Evolutionary conservation across 2,329 filamentous ascomycete genomes (phyloP).

Genomic region (Pseudophaeomoniella oleicola): DNA sequence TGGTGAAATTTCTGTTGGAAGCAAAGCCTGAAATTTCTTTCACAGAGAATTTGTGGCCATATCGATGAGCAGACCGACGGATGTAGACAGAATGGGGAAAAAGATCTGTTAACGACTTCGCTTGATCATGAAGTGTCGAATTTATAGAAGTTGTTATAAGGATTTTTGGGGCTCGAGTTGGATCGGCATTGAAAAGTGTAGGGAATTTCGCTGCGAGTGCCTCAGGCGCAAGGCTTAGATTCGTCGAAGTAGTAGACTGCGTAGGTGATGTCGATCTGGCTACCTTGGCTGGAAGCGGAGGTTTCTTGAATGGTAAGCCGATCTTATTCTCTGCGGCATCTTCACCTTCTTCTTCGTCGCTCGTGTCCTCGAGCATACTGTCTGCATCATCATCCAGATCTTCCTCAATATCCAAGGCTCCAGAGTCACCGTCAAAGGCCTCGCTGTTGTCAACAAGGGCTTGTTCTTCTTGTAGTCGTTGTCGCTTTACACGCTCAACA

Average conservation of each 20-base stretch:
- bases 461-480: constrained; percentile 30
- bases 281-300: constrained; percentile 20
- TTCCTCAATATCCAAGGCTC: constrained; percentile 31
- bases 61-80: constrained; percentile 66
- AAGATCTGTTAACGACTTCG: constrained; percentile 59
- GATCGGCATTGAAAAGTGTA: constrained; percentile 36
- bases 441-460: constrained; percentile 28
- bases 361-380: constrained; percentile 56
- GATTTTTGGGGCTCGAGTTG: constrained; percentile 58
- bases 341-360: constrained; percentile 32
- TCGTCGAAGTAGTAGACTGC: constrained; percentile 41
- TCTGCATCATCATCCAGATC: constrained; percentile 48
- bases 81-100: constrained; percentile 77
- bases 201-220: constrained; percentile 47
- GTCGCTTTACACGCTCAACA: constrained; percentile 32
- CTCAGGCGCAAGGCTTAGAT: constrained; percentile 45
- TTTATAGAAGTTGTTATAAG: constrained; percentile 85
- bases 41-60: constrained; percentile 81
- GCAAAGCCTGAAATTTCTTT: constrained; percentile 83
- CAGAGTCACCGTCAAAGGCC: constrained; percentile 21
- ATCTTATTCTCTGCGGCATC: constrained; percentile 22
- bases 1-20: constrained; percentile 65
- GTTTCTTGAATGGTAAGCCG: constrained; percentile 14
- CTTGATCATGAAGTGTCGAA: constrained; percentile 74
- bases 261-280: constrained; percentile 40